A percentile compares a stretch with the other conserved stretches of the same genome.
phyloP scores from a whole-genome alignment of 768 basidiomycete species.

The Mycena latifolia region DNA sequence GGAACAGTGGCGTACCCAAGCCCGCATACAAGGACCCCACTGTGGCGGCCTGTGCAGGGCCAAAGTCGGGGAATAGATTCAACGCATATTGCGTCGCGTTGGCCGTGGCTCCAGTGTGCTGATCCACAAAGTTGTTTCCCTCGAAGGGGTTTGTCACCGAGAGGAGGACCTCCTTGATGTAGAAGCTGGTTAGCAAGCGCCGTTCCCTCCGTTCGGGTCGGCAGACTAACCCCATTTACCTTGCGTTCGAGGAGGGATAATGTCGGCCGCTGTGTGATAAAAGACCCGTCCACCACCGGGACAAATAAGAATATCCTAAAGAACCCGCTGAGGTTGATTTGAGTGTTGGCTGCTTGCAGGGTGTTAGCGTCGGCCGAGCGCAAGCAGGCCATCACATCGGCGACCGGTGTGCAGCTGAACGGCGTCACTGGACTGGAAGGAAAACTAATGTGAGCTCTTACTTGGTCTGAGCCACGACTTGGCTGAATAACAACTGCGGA shows the following conservation, averaged over 20 bases:
- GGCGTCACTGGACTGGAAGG: neutral
- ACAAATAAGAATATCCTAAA: conserved; percentile 46
- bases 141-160: too few species aligned
- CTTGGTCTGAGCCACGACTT: conserved; percentile 39
- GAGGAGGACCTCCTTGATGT: too few species aligned
- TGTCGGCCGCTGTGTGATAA: conserved; percentile 50
- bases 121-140: too few species aligned
- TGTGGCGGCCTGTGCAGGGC: too few species aligned
- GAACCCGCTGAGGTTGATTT: conserved; percentile 41
- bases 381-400: conserved; percentile 35
- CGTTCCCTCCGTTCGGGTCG: too few species aligned
- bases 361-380: conserved; percentile 34
- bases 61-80: too few species aligned
- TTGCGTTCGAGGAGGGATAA: conserved; percentile 41
- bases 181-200: too few species aligned
- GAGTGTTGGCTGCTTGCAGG: conserved; percentile 43
- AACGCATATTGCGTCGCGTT: too few species aligned
- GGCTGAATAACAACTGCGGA: conserved; percentile 34
- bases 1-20: too few species aligned
- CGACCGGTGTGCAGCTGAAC: conserved; percentile 37
- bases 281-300: conserved; percentile 51
- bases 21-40: too few species aligned
- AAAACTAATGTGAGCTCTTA: conserved; percentile 8
- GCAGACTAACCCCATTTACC: conserved; percentile 50
- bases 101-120: too few species aligned